Base-by-base conservation (phyloP, 202 grass and related monocot genomes). In the Zizania palustris region DNA sequence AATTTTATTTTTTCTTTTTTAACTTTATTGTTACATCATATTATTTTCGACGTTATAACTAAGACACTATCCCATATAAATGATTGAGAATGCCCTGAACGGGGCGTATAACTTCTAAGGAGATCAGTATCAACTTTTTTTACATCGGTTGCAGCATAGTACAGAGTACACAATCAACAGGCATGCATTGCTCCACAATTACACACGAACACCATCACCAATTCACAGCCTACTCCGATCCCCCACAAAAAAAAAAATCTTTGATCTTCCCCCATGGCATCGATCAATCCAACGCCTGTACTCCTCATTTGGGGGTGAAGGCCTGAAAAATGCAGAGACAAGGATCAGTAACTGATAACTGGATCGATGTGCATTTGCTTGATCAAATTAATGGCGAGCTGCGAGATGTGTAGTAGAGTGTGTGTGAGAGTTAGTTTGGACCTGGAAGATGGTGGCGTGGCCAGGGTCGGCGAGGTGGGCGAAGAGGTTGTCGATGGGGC, bases 401-500 rank as follows among this genome's bases (percentile, higher is more conserved):
- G 28, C 28, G 28, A 28, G 28, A 28, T 28, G 28, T 28, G 28
- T 28, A 28, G 28, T 28, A 28, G 0, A 28, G 28, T 28, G 22
- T 15, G 46, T 63, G 43, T 45, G 41, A 58, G 13, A 16, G 35
- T 54, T 70, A 28, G 7, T 35, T 73, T 63, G 57, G 77, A 99
- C 96, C 85, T 90, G 80, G 75, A 99, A 99, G 71, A 99, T 79
- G 61, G 92, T 99, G 59, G 80, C 78, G 79, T 99, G 96, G 57
- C 91, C 91, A 11, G 96, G 96, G 72, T 99, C 96, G 42, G 96
- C 89, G 46, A 99, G 96, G 66, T 99, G 96, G 21, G 96, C 89
- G 75, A 99, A 95, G 83, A 99, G 91, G 81, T 99, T 99, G 74
- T 99, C 96, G 54, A 99, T 96, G 72, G 96, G 96, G 45, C 92